A percentile compares a stretch with the other conserved stretches of the same genome.
Evolutionary conservation across 1,139 yeast genomes (phyloP).

Genomic region (Sugiyamaella castrensis): DNA sequence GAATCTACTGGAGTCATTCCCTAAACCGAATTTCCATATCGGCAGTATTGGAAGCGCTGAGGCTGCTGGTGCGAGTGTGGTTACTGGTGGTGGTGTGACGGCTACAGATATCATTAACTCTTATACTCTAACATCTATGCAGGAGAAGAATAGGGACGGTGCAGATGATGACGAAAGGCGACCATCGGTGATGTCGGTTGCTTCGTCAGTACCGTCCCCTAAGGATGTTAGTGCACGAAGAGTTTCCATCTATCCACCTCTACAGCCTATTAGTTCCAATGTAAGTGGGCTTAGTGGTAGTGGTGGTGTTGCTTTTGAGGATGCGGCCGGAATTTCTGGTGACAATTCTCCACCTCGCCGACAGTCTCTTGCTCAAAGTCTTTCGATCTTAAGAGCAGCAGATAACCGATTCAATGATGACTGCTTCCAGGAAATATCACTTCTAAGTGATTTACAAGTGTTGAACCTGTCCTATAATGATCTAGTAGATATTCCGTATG

Average conservation of each 20-base stretch:
- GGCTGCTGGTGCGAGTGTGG: conserved; percentile 5
- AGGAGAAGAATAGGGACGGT: background rate
- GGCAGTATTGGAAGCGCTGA: conserved; percentile 24
- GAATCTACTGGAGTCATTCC: conserved; percentile 66
- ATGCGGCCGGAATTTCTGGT: conserved; percentile 6
- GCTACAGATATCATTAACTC: conserved; percentile 7
- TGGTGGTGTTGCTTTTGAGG: background rate
- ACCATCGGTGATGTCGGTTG: conserved; percentile 21
- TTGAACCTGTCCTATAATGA: conserved; percentile 84
- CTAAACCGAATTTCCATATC: conserved; percentile 40
- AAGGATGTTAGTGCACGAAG: conserved; percentile 25
- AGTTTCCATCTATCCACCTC: conserved; percentile 21
- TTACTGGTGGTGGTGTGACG: background rate
- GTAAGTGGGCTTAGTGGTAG: background rate
- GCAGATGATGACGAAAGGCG: conserved; percentile 13
- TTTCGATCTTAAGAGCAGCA: conserved; percentile 61
- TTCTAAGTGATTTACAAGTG: conserved; percentile 55
- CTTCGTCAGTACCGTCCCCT: conserved; percentile 28
- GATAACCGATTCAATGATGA: conserved; percentile 84
- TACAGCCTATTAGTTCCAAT: conserved; percentile 11
- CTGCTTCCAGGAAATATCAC: conserved; percentile 65
- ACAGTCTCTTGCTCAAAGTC: conserved; percentile 32
- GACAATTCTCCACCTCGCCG: conserved; percentile 12
- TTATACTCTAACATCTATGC: conserved; percentile 6
- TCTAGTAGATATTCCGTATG: conserved; percentile 73